Evolutionary conservation across 2,329 filamentous ascomycete genomes (phyloP).

Genomic region (Nannizzia gypsea): DNA sequence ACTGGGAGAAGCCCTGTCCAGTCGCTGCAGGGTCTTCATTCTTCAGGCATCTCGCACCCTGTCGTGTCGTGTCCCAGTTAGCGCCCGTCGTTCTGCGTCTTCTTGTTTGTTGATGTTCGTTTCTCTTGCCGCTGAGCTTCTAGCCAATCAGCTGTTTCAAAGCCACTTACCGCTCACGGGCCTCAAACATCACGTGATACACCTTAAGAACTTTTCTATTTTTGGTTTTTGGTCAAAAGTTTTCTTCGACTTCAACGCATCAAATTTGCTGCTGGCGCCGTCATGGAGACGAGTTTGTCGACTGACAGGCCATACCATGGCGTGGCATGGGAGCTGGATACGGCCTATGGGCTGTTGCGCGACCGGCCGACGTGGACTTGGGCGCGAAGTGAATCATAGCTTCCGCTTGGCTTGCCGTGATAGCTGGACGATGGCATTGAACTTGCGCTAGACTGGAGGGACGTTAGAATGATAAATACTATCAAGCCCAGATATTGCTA

Average conservation of each 20-base stretch:
- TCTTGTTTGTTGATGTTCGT: not conserved
- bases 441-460: not conserved
- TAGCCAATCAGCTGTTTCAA: not conserved
- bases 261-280: not conserved
- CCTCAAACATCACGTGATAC: not conserved
- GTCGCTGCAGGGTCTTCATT: not conserved
- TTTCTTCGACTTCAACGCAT: not conserved
- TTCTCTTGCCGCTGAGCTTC: not conserved
- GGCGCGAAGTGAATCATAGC: slow-evolving; percentile 4
- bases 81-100: not conserved
- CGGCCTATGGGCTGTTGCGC: not conserved
- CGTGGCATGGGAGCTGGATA: not conserved
- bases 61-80: not conserved
- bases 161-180: not conserved
- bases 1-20: not conserved
- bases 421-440: not conserved
- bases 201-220: not conserved
- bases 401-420: not conserved
- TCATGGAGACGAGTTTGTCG: not conserved
- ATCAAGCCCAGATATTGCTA: not conserved
- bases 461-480: not conserved
- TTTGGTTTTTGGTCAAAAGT: not conserved
- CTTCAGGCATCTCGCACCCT: not conserved
- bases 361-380: not conserved
- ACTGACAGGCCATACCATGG: not conserved